Evolutionary conservation across 306 rosid genomes (phyloP).

Genomic region (Lathyrus aphaca): DNA sequence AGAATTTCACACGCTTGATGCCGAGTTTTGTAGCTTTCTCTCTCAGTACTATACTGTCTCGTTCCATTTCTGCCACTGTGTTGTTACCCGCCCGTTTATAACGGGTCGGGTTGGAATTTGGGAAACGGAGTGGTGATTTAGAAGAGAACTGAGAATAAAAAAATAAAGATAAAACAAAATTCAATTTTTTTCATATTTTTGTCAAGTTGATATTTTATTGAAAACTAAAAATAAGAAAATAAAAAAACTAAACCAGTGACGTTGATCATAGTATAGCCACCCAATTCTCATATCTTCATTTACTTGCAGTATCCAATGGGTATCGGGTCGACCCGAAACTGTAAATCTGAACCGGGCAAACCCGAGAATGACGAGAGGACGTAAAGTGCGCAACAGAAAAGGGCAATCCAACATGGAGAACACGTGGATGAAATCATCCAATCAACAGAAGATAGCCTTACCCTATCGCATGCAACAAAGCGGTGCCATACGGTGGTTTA

Average conservation of each 20-base stretch:
- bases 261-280: not conserved
- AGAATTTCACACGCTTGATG: conserved; percentile 33
- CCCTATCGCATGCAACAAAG: conserved; percentile 50
- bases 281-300: not conserved
- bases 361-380: conserved; percentile 33
- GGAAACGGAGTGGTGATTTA: too few relatives aligned
- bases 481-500: not conserved
- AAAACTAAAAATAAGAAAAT: too few relatives aligned
- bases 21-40: conserved; percentile 11
- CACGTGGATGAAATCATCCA: conserved; percentile 50
- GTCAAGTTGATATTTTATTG: too few relatives aligned
- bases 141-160: too few relatives aligned
- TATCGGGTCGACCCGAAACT: not conserved
- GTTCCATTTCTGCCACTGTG: not conserved
- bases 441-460: conserved; percentile 58
- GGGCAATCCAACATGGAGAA: conserved; percentile 39
- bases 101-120: conserved; percentile 28
- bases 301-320: not conserved
- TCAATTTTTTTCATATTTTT: too few relatives aligned
- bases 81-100: not conserved
- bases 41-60: conserved; percentile 13
- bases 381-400: conserved; percentile 29
- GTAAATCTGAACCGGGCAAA: not conserved
- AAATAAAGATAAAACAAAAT: too few relatives aligned
- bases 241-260: not conserved